These are phyloP conservation scores for Dispira parvispora DNA, from an alignment of 192 early-diverging fungal genomes.

Conservation along the genomic window DNA sequence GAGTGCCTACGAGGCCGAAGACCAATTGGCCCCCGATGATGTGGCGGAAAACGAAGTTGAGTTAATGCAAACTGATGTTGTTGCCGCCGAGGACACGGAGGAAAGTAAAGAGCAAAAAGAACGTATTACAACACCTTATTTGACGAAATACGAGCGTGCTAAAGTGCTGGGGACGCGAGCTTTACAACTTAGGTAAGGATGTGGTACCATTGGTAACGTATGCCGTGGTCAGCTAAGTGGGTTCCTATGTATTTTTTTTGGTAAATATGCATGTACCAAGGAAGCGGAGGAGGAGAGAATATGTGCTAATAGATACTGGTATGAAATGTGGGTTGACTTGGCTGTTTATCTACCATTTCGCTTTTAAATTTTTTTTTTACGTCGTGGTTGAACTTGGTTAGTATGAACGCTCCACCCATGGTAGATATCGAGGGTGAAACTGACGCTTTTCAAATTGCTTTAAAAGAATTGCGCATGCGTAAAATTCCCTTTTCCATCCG, in stretches of 20 bases:
- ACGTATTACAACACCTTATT: slow-evolving; percentile 89
- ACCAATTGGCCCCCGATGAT: not conserved
- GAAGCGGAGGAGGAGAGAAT: too few species aligned
- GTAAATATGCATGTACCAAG: too few species aligned
- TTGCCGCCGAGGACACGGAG: not conserved
- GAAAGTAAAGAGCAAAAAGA: slow-evolving; percentile 20
- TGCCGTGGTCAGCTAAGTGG: too few species aligned
- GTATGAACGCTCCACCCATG: slow-evolving; percentile 98
- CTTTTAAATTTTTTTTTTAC: not conserved
- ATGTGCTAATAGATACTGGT: too few species aligned
- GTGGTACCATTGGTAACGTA: too few species aligned
- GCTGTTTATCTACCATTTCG: slow-evolving; percentile 1
- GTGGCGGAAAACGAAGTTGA: not conserved
- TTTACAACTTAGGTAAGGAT: slow-evolving; percentile 74
- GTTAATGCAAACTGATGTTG: not conserved
- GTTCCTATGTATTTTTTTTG: too few species aligned
- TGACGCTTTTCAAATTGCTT: slow-evolving; percentile 86
- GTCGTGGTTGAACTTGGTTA: too few species aligned
- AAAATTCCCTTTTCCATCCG: slow-evolving; percentile 87
- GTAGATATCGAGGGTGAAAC: slow-evolving; percentile 85
- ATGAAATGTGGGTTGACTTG: too few species aligned
- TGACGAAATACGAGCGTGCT: slow-evolving; percentile 97
- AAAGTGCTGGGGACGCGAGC: slow-evolving; percentile 81
- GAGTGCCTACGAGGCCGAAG: not conserved
- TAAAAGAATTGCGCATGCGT: slow-evolving; percentile 82